Base-by-base conservation (phyloP, 192 early-diverging fungal genomes). In the Entomortierella parvispora region DNA sequence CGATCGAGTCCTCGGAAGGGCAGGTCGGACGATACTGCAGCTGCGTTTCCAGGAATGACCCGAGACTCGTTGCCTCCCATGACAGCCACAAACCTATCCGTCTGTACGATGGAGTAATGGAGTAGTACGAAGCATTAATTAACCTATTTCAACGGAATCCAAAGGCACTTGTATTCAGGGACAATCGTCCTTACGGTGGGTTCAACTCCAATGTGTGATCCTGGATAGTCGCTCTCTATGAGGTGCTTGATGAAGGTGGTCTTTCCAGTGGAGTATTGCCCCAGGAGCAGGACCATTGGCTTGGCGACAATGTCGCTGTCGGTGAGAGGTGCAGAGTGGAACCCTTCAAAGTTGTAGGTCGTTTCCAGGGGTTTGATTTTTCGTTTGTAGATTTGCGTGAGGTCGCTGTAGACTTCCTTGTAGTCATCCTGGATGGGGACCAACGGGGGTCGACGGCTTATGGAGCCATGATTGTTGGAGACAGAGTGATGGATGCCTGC, bases 51-150 rank as follows among this genome's bases (percentile, higher is more conserved):
- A 4, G 94, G 94, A 37, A 94, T 94, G 28, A 94, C 74, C 28
- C 74, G 23, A 0, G 74, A 40, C 58, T 92, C 90, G 0, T 82
- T 56, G 1, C 91, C 88, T 54, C 86, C 78, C 92, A 94, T 94
- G 32, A 96, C 90, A 2, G 94, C 94, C 10, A 96, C 90, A 58
- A 96, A 96, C n/a, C 93, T 80, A 80, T 96, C 94, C 1, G 94
- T 96, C 75, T 91, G 83, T 31, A 55, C 34, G 25, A 5, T 17
- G 31, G n/a, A n/a, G n/a, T n/a, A n/a, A n/a, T n/a, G n/a, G n/a
- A n/a, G n/a, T n/a, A n/a, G n/a, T n/a, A n/a, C n/a, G n/a, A n/a
- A n/a, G n/a, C n/a, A n/a, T n/a, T n/a, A n/a, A n/a, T n/a, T n/a
- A n/a, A n/a, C n/a, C n/a, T n/a, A n/a, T n/a, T n/a, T n/a, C n/a